These are phyloP conservation scores for Hemisphaericaspora xylofermentans DNA, from an alignment of 1,139 yeast genomes.

Conservation along the genomic window DNA sequence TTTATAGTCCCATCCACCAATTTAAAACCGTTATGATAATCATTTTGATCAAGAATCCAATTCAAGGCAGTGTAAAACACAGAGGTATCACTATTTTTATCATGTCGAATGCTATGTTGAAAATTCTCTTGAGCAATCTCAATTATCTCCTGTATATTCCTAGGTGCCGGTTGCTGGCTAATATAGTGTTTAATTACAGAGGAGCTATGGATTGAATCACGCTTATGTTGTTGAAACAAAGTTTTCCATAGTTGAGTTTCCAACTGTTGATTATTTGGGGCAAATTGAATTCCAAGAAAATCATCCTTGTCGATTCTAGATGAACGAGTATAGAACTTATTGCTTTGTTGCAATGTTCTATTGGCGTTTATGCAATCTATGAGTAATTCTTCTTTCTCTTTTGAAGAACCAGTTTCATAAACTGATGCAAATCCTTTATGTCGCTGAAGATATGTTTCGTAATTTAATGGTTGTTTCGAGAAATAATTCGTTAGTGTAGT, in stretches of 20 bases:
- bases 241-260: conserved; percentile 20
- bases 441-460: conserved; percentile 25
- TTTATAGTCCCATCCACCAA: conserved; percentile 28
- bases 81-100: conserved; percentile 3
- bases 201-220: conserved; percentile 8
- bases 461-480: conserved; percentile 26
- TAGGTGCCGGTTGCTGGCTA: conserved; percentile 23
- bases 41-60: conserved; percentile 28
- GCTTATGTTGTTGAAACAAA: conserved; percentile 13
- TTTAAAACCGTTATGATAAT: conserved; percentile 34
- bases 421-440: conserved; percentile 13
- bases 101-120: conserved; percentile 5
- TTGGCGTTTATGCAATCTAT: conserved; percentile 27
- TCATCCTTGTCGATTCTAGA: conserved; percentile 5
- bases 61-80: conserved; percentile 16
- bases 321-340: conserved; percentile 4
- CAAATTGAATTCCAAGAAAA: conserved; percentile 14
- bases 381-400: conserved; percentile 13
- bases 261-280: conserved; percentile 15
- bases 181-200: conserved; percentile 21
- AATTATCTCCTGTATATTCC: conserved; percentile 18
- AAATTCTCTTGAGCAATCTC: conserved; percentile 15
- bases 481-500: conserved; percentile 12
- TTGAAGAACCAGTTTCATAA: background rate
- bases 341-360: conserved; percentile 19